A percentile compares a stretch with the other conserved stretches of the same genome.
Conservation (phyloP, 495 filamentous ascomycete genomes). For the Penicillium riverlandense region DNA sequence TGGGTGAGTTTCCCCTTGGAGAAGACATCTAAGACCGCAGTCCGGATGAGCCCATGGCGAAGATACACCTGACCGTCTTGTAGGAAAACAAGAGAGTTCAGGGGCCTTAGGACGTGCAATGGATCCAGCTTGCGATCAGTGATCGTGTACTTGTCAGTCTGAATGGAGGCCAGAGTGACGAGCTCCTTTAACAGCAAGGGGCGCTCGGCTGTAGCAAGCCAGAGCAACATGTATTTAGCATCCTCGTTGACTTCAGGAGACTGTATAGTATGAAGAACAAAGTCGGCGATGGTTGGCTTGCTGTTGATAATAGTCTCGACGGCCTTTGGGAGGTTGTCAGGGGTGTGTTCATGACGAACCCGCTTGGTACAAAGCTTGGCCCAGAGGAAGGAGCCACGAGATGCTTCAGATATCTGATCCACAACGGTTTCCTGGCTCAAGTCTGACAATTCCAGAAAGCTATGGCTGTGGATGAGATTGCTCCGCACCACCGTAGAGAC, state of each 20-base stretch:
- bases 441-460: no score
- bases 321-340: conserved; percentile 17
- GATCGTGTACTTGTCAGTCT: conserved; percentile 21
- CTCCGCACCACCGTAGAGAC: no score
- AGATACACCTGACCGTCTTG: conserved; percentile 28
- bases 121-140: conserved; percentile 15
- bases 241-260: conserved; percentile 17
- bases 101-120: conserved; percentile 13
- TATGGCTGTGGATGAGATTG: no score
- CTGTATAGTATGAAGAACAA: conserved; percentile 17
- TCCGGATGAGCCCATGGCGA: conserved; percentile 25
- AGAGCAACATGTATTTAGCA: conserved; percentile 19
- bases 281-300: conserved; percentile 20
- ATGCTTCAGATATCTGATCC: conserved; percentile 26
- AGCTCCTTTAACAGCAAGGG: conserved; percentile 24
- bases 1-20: conserved; percentile 20
- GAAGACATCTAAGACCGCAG: conserved; percentile 21
- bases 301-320: conserved; percentile 16
- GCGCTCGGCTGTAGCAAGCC: conserved; percentile 27
- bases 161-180: conserved; percentile 16
- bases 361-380: conserved; percentile 29
- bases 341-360: conserved; percentile 13
- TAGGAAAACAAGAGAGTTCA: conserved; percentile 21
- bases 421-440: conserved; percentile 18
- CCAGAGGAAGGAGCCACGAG: conserved; percentile 31